phyloP scores from a whole-genome alignment of 2,329 filamentous ascomycete species.

The Coniochaeta sp. region DNA sequence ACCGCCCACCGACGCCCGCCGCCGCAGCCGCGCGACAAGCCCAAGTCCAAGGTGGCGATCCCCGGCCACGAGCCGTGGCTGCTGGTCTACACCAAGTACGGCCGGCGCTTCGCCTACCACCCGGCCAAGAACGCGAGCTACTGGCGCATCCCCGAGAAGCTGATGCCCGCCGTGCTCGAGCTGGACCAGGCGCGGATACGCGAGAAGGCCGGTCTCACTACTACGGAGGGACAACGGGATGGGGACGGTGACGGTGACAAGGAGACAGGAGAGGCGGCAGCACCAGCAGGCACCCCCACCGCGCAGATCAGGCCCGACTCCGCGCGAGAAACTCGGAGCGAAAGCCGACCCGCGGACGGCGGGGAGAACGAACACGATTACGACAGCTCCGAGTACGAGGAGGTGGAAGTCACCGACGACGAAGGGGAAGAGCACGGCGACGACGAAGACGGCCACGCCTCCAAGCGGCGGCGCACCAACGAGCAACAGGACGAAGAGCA shows the following conservation, averaged over 20 bases:
- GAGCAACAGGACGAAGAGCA: constrained; percentile 31
- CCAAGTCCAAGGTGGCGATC: constrained; percentile 71
- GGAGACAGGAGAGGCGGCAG: constrained; percentile 23
- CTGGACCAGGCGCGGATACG: constrained; percentile 67
- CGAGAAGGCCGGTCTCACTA: constrained; percentile 36
- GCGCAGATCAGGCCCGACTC: background rate
- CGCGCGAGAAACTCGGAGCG: background rate
- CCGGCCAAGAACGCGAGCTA: constrained; percentile 78
- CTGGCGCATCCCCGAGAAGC: constrained; percentile 87
- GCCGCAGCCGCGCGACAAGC: constrained; percentile 69
- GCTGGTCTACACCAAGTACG: constrained; percentile 86
- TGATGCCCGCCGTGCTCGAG: constrained; percentile 69
- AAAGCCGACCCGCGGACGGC: constrained; percentile 14
- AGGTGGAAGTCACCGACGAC: constrained; percentile 61
- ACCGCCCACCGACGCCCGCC: constrained; percentile 43
- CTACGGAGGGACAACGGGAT: constrained; percentile 14
- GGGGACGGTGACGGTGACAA: constrained; percentile 21
- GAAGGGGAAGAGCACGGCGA: constrained; percentile 54
- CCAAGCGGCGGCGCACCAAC: constrained; percentile 41
- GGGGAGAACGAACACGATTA: constrained; percentile 31
- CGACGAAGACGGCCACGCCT: constrained; percentile 42
- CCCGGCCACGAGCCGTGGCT: constrained; percentile 82
- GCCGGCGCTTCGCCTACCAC: constrained; percentile 86
- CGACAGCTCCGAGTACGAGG: constrained; percentile 70
- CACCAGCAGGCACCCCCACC: constrained; percentile 14